phyloP scores from a whole-genome alignment of 140 eudicot genomes.

The Flaveria floridana region DNA sequence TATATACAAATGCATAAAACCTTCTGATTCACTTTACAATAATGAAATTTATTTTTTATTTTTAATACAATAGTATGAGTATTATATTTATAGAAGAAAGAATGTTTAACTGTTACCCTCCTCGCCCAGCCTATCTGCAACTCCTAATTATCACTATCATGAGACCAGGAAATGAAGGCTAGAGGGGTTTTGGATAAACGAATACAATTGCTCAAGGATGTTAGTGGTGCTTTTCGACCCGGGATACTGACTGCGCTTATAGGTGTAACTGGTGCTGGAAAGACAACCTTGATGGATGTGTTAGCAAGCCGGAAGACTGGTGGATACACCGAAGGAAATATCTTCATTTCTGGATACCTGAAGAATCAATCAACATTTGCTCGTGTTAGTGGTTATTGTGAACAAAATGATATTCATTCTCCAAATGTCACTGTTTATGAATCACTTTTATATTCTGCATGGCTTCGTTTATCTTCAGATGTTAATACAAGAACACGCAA shows the following conservation, averaged over 20 bases:
- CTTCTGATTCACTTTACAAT: neutral
- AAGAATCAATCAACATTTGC: conserved; percentile 26
- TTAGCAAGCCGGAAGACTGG: conserved; percentile 19
- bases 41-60: no score
- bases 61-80: no score
- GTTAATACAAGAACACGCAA: conserved; percentile 17
- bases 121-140: no score
- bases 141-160: no score
- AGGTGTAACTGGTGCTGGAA: conserved; percentile 24
- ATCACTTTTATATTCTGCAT: conserved; percentile 16
- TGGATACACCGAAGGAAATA: conserved; percentile 24
- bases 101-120: no score
- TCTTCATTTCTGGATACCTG: conserved; percentile 17
- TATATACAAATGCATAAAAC: neutral
- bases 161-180: conserved; percentile 23
- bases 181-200: conserved; percentile 9
- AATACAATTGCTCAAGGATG: conserved; percentile 21
- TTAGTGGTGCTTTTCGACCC: conserved; percentile 21
- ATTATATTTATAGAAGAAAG: no score
- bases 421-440: conserved; percentile 26
- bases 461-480: conserved; percentile 24
- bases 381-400: conserved; percentile 20
- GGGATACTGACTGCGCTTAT: conserved; percentile 19
- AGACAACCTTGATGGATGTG: conserved; percentile 25
- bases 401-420: conserved; percentile 23